Evolutionary conservation across 768 basidiomycete species (phyloP).

Genomic region (Russula ochroleuca): DNA sequence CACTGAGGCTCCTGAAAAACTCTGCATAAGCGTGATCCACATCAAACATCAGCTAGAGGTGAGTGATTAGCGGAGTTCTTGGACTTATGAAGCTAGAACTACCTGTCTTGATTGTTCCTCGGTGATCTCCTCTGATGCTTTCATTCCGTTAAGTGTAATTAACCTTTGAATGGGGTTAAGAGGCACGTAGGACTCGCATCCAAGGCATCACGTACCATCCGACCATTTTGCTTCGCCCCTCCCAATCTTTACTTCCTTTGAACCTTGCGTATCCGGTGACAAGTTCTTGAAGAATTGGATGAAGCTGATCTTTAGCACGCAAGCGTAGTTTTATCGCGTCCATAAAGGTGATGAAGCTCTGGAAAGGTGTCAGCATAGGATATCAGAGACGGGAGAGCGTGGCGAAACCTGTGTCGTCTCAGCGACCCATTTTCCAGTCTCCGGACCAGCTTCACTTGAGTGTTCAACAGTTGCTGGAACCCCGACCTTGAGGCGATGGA

Average conservation of each 20-base stretch:
- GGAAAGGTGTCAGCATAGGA: slow-evolving; percentile 5
- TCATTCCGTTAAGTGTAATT: slow-evolving; percentile 95
- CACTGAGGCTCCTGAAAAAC: slow-evolving; percentile 76
- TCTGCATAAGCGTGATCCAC: slow-evolving; percentile 95
- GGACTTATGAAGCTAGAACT: slow-evolving; percentile 24
- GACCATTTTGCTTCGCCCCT: slow-evolving; percentile 90
- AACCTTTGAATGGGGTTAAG: slow-evolving; percentile 51
- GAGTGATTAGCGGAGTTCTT: not conserved
- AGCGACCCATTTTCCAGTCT: slow-evolving; percentile 95
- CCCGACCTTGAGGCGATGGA: slow-evolving; percentile 85
- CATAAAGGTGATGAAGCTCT: slow-evolving; percentile 99
- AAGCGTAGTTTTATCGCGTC: slow-evolving; percentile 90
- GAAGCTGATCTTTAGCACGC: slow-evolving; percentile 95
- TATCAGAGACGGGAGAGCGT: not conserved
- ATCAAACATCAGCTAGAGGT: slow-evolving; percentile 79
- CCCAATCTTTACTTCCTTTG: slow-evolving; percentile 94
- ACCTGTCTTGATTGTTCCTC: slow-evolving; percentile 95
- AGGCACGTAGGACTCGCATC: not conserved
- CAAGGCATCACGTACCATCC: slow-evolving; percentile 60
- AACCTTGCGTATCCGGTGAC: slow-evolving; percentile 92
- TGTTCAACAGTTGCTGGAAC: slow-evolving; percentile 98
- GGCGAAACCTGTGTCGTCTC: slow-evolving; percentile 88
- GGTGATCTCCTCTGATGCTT: slow-evolving; percentile 91
- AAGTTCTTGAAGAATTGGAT: slow-evolving; percentile 92
- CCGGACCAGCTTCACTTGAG: slow-evolving; percentile 85